Evolutionary conservation across 345 rosid genomes (phyloP).

Genomic region (Hevea brasiliensis): DNA sequence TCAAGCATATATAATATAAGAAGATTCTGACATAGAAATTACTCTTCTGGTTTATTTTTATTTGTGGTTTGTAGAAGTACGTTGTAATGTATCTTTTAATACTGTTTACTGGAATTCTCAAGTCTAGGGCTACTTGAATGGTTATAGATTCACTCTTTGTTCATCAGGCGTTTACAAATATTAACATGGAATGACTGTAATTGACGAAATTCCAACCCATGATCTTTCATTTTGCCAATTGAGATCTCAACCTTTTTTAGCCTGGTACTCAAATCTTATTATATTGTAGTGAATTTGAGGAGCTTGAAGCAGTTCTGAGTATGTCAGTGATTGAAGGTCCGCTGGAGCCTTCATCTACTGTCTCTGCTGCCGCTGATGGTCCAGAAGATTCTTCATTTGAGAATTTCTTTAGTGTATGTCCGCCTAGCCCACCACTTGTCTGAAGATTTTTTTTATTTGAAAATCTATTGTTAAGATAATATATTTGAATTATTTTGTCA

Average conservation of each 20-base stretch:
- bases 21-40: too few species aligned
- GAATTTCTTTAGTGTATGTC: constrained; percentile 58
- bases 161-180: background rate
- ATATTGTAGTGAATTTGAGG: constrained; percentile 57
- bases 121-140: background rate
- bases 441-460: background rate
- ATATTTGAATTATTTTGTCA: background rate
- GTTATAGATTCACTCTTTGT: background rate
- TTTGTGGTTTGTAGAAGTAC: background rate
- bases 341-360: constrained; percentile 51
- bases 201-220: background rate
- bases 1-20: too few species aligned
- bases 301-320: constrained; percentile 62
- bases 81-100: background rate
- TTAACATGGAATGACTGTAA: background rate
- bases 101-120: background rate
- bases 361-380: constrained; percentile 37
- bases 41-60: too few species aligned
- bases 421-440: background rate
- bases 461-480: background rate
- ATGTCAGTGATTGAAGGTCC: constrained; percentile 59
- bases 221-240: constrained; percentile 2
- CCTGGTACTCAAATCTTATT: background rate
- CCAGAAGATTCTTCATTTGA: constrained; percentile 56
- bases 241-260: background rate